Percentiles rank a stretch among this genome's conserved stretches.
phyloP scores from a whole-genome alignment of 257 asterid species.

The Solanum chaucha region DNA sequence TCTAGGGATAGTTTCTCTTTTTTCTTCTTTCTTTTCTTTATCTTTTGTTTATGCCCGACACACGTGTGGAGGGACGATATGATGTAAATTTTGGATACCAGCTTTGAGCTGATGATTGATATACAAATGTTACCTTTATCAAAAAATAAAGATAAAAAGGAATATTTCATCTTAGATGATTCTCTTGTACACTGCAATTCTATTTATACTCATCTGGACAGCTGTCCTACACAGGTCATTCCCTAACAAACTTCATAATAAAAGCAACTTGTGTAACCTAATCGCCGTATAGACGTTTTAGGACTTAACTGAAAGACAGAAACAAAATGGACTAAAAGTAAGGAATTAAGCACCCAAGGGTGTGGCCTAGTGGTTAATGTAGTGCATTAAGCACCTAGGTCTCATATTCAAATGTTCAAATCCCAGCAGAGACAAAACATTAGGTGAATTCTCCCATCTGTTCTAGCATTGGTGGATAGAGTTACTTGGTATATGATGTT shows the following conservation, averaged over 20 bases:
- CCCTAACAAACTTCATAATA: not conserved
- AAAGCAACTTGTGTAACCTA: not conserved
- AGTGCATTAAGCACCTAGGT: not conserved
- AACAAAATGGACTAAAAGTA: not conserved
- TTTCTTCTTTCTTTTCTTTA: no score
- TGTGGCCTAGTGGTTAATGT: not conserved
- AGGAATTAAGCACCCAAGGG: not conserved
- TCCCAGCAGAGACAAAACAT: not conserved
- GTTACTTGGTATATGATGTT: not conserved
- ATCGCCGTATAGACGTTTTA: not conserved
- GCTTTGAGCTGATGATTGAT: no score
- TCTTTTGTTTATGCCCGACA: no score
- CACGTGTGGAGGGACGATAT: no score
- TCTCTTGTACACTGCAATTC: not conserved
- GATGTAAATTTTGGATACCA: no score
- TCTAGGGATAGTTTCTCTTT: no score
- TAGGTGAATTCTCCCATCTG: not conserved
- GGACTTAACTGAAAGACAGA: not conserved
- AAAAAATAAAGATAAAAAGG: not conserved
- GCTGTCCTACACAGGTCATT: not conserved
- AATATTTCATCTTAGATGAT: not conserved
- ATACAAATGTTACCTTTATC: no score
- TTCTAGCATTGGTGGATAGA: not conserved
- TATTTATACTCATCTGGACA: not conserved
- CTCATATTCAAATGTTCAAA: not conserved